Conservation (phyloP, 1,284 basidiomycete species). For the Sutorius eximius region DNA sequence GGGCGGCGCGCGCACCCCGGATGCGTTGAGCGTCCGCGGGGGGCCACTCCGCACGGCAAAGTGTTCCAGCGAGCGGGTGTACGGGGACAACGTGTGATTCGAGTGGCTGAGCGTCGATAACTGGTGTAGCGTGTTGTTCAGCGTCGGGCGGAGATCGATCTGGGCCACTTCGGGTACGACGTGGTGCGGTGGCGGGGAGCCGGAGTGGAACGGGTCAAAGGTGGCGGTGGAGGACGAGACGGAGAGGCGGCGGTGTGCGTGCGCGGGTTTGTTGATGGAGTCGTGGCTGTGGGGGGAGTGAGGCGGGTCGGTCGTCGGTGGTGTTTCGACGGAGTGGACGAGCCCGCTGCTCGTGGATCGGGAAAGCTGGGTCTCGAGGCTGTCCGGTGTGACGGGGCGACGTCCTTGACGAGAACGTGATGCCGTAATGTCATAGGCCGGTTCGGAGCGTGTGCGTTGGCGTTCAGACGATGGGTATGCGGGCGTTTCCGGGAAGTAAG, state of each 20-base stretch:
- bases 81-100: conserved; percentile 89
- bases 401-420: conserved; percentile 13
- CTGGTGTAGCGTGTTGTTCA: conserved; percentile 77
- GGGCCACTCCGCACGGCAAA: conserved; percentile 88
- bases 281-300: conserved; percentile 20
- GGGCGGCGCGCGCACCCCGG: conserved; percentile 28
- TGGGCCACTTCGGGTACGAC: conserved; percentile 41
- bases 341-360: conserved; percentile 38
- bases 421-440: conserved; percentile 14
- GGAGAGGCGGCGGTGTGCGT: conserved; percentile 41
- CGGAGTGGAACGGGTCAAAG: conserved; percentile 36
- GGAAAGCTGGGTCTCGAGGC: conserved; percentile 43
- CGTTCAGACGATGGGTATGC: conserved; percentile 7
- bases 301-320: conserved; percentile 31
- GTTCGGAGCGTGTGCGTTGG: conserved; percentile 20
- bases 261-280: conserved; percentile 28
- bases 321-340: conserved; percentile 35
- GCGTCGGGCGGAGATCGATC: conserved; percentile 67
- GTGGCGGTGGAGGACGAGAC: conserved; percentile 39
- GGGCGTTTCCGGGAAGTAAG: conserved; percentile 35
- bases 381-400: conserved; percentile 42
- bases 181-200: conserved; percentile 42
- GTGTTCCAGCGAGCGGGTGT: conserved; percentile 84
- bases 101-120: conserved; percentile 82
- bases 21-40: conserved; percentile 42